Base-by-base conservation (phyloP, 768 basidiomycete species). In the Lentinus brumalis region DNA sequence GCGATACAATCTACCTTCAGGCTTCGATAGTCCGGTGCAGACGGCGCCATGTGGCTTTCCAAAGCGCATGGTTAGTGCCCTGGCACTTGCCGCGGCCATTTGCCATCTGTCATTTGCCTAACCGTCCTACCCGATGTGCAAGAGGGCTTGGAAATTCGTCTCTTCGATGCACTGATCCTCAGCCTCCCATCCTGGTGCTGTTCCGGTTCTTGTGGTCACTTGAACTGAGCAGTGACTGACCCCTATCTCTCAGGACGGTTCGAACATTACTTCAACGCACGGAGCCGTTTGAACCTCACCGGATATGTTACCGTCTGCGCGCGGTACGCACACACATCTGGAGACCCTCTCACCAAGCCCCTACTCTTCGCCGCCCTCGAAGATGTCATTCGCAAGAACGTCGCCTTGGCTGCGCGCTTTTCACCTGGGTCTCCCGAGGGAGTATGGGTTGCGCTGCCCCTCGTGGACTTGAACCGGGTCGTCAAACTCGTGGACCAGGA, bases 401-500 rank as follows among this genome's bases (percentile, higher is more conserved):
- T 72, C 1, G 67, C 73, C 1, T 70, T 79, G 10, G 58, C 56
- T 5, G 44, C 32, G 7, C 54, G 60, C 11, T 15, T 56, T 15
- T 31, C 41, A 12, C 7, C 26, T 10, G 4, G 5, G 18, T 21
- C 42, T 40, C 26, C 40, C 10, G 38, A 38, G 2, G 65, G 73
- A 5, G 50, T 53, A 5, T 77, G 73, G 55, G 67, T 67, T 18
- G 74, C 70, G 14, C 69, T 78, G 12, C 32, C 66, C 0, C 56
- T 49, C 3, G 66, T 78, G 29, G 67, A 77, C 60, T 63, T 78
- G 18, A 57, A 65, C 15, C 45, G 64, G 14, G 60, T 75, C 41
- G 73, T 78, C 29, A 64, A 70, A n/a, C 76, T 75, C 45, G 55
- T 61, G 9, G 66, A 72, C 8, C 64, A 47, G 5, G 53, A 65